Percentiles rank a stretch among this genome's conserved stretches.
These are phyloP conservation scores for Diaporthe caulivora DNA, from an alignment of 2,329 filamentous ascomycete species.

Conservation along the genomic window DNA sequence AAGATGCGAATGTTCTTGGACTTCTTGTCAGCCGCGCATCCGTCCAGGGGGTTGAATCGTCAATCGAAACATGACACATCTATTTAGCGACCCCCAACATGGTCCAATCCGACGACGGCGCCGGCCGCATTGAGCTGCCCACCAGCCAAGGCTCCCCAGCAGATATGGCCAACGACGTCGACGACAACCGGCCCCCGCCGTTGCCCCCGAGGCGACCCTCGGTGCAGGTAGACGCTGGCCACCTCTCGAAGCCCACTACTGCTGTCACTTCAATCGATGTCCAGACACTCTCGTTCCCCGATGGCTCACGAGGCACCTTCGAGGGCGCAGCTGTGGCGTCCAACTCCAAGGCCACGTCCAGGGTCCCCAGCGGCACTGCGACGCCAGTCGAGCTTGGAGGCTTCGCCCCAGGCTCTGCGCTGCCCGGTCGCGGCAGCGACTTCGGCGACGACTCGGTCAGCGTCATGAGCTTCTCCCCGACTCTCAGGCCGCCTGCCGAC, in stretches of 20 bases:
- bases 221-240: conserved; percentile 44
- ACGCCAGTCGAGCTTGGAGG: conserved; percentile 50
- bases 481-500: conserved; percentile 74
- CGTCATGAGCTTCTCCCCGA: conserved; percentile 75
- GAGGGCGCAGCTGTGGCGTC: conserved; percentile 49
- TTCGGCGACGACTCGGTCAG: conserved; percentile 71
- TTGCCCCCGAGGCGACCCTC: conserved; percentile 44
- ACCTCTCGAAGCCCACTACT: conserved; percentile 80
- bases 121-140: conserved; percentile 37
- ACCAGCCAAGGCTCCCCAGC: conserved; percentile 27
- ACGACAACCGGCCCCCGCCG: conserved; percentile 43
- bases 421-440: conserved; percentile 31
- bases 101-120: conserved; percentile 42
- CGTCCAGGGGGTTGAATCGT: conserved; percentile 38
- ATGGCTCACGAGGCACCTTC: conserved; percentile 76
- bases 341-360: conserved; percentile 39
- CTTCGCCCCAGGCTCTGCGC: conserved; percentile 37
- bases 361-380: conserved; percentile 52
- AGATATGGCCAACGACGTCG: conserved; percentile 26
- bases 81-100: conserved; percentile 40
- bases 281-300: conserved; percentile 79
- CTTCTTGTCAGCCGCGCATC: not conserved
- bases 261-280: conserved; percentile 86
- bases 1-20: not conserved
- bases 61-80: conserved; percentile 37